Conservation (phyloP, 2,329 filamentous ascomycete genomes). For the Cordyceps cicadae region DNA sequence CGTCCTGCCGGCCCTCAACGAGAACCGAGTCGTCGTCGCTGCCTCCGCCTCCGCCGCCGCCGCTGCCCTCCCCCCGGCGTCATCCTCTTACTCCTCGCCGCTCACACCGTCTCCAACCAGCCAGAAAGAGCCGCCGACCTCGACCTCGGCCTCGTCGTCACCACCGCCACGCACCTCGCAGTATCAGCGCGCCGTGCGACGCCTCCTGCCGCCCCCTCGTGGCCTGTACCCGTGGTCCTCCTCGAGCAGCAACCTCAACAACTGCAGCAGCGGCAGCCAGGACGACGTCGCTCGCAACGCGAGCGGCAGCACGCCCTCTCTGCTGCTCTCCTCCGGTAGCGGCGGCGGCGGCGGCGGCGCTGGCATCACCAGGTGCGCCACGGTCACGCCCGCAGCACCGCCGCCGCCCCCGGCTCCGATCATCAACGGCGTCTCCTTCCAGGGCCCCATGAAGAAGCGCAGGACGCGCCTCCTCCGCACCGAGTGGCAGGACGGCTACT, state of each 20-base stretch:
- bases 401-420: conserved; percentile 19
- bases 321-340: conserved; percentile 18
- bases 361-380: neutral
- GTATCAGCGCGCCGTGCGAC: conserved; percentile 25
- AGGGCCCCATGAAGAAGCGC: conserved; percentile 91
- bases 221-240: conserved; percentile 50
- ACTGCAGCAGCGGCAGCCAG: conserved; percentile 25
- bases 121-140: conserved; percentile 25
- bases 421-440: conserved; percentile 35
- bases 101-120: conserved; percentile 23
- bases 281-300: conserved; percentile 37
- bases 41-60: conserved; percentile 10
- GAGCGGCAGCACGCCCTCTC: conserved; percentile 19
- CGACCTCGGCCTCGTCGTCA: too few species aligned
- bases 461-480: conserved; percentile 81
- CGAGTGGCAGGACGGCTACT: conserved; percentile 90
- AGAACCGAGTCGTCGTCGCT: conserved; percentile 41
- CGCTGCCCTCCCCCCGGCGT: too few species aligned
- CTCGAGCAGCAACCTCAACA: conserved; percentile 35
- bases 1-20: conserved; percentile 60
- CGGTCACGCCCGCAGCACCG: conserved; percentile 17
- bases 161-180: conserved; percentile 24
- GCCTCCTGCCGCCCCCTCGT: conserved; percentile 39
- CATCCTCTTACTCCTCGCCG: conserved; percentile 3
- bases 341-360: too few species aligned